A percentile compares a stretch with the other conserved stretches of the same genome.
phyloP scores from a whole-genome alignment of 2,329 filamentous ascomycete genomes.

The Aspergillus japonicus region DNA sequence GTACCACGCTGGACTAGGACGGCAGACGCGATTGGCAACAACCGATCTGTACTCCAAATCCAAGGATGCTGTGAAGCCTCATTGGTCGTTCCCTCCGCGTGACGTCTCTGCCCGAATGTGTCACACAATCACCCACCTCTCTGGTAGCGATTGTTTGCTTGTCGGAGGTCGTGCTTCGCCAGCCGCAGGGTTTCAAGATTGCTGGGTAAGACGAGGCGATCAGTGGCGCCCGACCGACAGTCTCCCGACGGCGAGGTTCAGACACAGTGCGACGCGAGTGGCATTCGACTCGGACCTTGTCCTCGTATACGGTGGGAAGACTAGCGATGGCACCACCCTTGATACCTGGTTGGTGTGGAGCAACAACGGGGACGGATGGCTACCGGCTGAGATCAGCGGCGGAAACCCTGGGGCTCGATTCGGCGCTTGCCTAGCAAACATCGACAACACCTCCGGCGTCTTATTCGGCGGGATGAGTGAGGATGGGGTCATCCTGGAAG shows the following conservation, averaged over 20 bases:
- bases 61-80: slow-evolving; percentile 48
- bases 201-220: slow-evolving; percentile 67
- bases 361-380: slow-evolving; percentile 51
- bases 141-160: slow-evolving; percentile 60
- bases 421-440: slow-evolving; percentile 51
- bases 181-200: slow-evolving; percentile 65
- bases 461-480: slow-evolving; percentile 69
- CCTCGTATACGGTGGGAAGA: slow-evolving; percentile 64
- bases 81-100: slow-evolving; percentile 45
- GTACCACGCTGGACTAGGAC: slow-evolving; percentile 44
- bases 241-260: slow-evolving; percentile 70
- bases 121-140: slow-evolving; percentile 70
- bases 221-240: slow-evolving; percentile 64
- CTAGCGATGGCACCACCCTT: slow-evolving; percentile 50
- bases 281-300: slow-evolving; percentile 42
- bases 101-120: slow-evolving; percentile 59
- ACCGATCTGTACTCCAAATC: slow-evolving; percentile 49
- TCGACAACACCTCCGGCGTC: slow-evolving; percentile 56
- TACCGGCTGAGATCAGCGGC: slow-evolving; percentile 37
- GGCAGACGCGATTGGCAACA: slow-evolving; percentile 49
- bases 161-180: slow-evolving; percentile 79
- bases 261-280: slow-evolving; percentile 65
- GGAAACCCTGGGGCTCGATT: slow-evolving; percentile 52
- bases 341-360: slow-evolving; percentile 57
- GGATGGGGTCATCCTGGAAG: slow-evolving; percentile 62